Percentiles rank a stretch among this genome's conserved stretches.
Conservation (phyloP, 1,284 basidiomycete species). For the Athelia sp. region DNA sequence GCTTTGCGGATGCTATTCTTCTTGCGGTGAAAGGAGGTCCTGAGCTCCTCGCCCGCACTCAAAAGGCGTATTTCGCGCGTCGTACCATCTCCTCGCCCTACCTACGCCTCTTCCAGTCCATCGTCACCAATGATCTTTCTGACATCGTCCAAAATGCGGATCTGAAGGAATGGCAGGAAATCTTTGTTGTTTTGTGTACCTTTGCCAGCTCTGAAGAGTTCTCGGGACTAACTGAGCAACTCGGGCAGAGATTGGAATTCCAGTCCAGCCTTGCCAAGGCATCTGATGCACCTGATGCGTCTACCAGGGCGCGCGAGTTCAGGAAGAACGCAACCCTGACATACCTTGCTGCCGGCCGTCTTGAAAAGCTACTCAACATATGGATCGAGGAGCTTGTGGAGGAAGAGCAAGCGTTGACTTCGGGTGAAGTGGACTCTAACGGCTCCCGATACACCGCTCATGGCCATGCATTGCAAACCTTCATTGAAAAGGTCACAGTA, state of each 20-base stretch:
- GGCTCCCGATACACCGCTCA: conserved; percentile 80
- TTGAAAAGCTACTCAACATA: conserved; percentile 88
- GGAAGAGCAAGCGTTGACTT: conserved; percentile 62
- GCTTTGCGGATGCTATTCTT: conserved; percentile 93
- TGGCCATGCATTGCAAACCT: conserved; percentile 86
- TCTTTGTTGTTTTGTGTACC: conserved; percentile 96
- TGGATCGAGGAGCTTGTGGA: conserved; percentile 92
- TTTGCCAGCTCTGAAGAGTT: conserved; percentile 90
- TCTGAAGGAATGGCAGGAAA: conserved; percentile 92
- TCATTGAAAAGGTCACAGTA: conserved; percentile 95
- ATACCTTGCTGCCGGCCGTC: conserved; percentile 84
- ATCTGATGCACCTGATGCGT: conserved; percentile 39
- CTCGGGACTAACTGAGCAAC: conserved; percentile 80
- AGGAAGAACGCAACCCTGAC: conserved; percentile 92
- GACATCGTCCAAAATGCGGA: conserved; percentile 97
- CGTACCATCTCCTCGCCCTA: conserved; percentile 79
- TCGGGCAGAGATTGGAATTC: conserved; percentile 88
- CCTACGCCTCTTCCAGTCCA: conserved; percentile 92
- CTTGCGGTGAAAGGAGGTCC: conserved; percentile 89
- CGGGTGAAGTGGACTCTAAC: conserved; percentile 38
- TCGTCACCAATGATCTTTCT: conserved; percentile 88
- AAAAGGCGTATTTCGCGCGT: conserved; percentile 91
- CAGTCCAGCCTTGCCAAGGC: conserved; percentile 60
- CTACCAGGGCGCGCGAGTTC: conserved; percentile 47
- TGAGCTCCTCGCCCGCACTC: conserved; percentile 85